Percentiles rank a stretch among this genome's conserved stretches.
These are phyloP conservation scores for Macaranga tanarius DNA, from an alignment of 441 rosid genomes.

Conservation along the genomic window DNA sequence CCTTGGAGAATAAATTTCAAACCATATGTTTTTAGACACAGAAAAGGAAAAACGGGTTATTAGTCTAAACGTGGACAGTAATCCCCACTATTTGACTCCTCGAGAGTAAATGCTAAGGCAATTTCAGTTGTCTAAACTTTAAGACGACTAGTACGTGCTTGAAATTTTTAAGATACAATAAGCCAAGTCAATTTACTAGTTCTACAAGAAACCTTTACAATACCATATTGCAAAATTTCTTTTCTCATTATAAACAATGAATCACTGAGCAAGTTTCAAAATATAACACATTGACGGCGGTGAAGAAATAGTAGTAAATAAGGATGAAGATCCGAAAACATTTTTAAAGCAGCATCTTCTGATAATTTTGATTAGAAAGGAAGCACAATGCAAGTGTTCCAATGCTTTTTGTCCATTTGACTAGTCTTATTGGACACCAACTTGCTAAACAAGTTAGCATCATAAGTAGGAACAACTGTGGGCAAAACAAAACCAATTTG, in stretches of 20 bases:
- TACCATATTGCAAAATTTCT: conserved; percentile 71
- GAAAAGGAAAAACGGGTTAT: conserved; percentile 97
- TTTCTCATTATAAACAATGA: conserved; percentile 77
- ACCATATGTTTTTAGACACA: conserved; percentile 98
- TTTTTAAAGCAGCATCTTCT: conserved; percentile 57
- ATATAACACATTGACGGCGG: conserved; percentile 76
- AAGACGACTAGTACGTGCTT: conserved; percentile 54
- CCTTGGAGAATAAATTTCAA: conserved; percentile 95
- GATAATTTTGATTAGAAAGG: conserved; percentile 75
- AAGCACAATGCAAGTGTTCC: conserved; percentile 94
- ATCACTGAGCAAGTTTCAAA: conserved; percentile 67
- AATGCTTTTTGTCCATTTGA: conserved; percentile 41
- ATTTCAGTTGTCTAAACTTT: conserved; percentile 78
- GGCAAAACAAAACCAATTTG: conserved; percentile 98
- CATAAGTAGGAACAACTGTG: conserved; percentile 69
- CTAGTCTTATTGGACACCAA: conserved; percentile 39
- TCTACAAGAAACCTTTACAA: conserved; percentile 81
- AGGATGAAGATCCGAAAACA: conserved; percentile 98
- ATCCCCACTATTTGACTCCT: conserved; percentile 56
- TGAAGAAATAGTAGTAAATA: conserved; percentile 96
- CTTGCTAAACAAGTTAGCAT: conserved; percentile 49
- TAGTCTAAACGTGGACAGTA: conserved; percentile 65
- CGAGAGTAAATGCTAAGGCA: conserved; percentile 79
- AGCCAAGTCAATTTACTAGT: conserved; percentile 79
- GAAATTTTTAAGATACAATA: conserved; percentile 78